Base-by-base conservation (phyloP, 352 stramenopile genomes). In the Globisporangium carolinianum region DNA sequence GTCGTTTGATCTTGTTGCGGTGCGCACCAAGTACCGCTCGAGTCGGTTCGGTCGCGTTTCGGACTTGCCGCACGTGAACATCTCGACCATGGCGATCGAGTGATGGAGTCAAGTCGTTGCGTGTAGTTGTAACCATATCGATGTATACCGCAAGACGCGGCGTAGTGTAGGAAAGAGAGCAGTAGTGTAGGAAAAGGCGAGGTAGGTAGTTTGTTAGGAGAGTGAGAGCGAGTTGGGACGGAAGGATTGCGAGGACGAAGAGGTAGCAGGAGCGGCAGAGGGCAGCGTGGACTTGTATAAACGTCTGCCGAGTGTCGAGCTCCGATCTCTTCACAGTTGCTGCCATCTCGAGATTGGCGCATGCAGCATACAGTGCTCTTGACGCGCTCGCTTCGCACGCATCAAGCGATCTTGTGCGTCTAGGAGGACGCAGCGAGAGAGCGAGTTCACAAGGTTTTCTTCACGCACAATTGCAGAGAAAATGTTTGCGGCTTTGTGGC, bases 11-110 rank as follows among this genome's bases (percentile, higher is more conserved):
- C 51, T 83, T n/a, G 60, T 72, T 0, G 73, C 73, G 4, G 60
- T 77, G 54, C 51, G 55, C 45, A 81, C 62, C 12, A 86, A 86
- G 58, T 86, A 73, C 62, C 66, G 69, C 43, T 57, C 54, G 36
- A 49, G 52, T 37, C 52, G 57, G 6, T 65, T 68, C 42, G 57
- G 53, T 6, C 39, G 51, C 39, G 62, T 68, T 17, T 42, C 62
- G 41, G 48, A 68, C 39, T n/a, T 66, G 49, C 54, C 60, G 2
- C 60, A 62, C 38, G 15, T 61, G 17, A 62, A 66, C 46, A 37
- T 66, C 18, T 51, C 42, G 41, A 11, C n/a, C 14, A 60, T 67
- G 36, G 15, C 50, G 43, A 60, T 67, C 37, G 56, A 60, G 45
- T 66, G 53, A 63, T 14, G 24, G 24, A 32, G 24, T 36, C 5